Conservation (phyloP, 768 basidiomycete genomes). For the Glaciozyma antarctica region DNA sequence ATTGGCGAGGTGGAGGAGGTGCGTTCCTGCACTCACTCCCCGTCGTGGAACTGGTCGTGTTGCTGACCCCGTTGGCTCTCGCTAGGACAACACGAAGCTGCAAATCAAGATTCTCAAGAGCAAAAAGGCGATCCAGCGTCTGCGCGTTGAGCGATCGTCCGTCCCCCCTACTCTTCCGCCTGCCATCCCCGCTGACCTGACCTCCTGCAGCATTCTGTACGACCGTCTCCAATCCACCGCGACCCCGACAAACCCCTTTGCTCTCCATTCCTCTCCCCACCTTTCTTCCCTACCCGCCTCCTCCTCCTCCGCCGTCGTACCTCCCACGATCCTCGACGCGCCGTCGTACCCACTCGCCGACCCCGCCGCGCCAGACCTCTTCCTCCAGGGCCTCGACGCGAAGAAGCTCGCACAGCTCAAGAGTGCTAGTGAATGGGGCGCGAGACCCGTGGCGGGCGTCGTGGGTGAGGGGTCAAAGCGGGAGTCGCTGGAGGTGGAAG, state of each 20-base stretch:
- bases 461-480: no score
- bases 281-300: slow-evolving; percentile 14
- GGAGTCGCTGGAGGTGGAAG: no score
- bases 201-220: slow-evolving; percentile 20
- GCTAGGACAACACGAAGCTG: slow-evolving; percentile 31
- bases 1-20: slow-evolving; percentile 29
- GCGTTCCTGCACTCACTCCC: background rate
- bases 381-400: slow-evolving; percentile 25
- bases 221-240: slow-evolving; percentile 24
- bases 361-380: slow-evolving; percentile 8
- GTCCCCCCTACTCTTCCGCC: background rate
- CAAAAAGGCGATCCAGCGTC: slow-evolving; percentile 31
- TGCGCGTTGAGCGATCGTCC: slow-evolving; percentile 29
- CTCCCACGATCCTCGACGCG: slow-evolving; percentile 17
- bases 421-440: no score
- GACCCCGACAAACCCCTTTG: slow-evolving; percentile 27
- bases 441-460: no score
- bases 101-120: slow-evolving; percentile 27
- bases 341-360: slow-evolving; percentile 22
- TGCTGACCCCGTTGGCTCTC: background rate
- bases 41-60: background rate
- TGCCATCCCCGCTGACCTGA: background rate
- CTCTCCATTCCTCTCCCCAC: slow-evolving; percentile 19
- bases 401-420: slow-evolving; percentile 21
- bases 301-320: background rate